Conservation (phyloP, 257 asterid species). For the Gardenia jasminoides region DNA sequence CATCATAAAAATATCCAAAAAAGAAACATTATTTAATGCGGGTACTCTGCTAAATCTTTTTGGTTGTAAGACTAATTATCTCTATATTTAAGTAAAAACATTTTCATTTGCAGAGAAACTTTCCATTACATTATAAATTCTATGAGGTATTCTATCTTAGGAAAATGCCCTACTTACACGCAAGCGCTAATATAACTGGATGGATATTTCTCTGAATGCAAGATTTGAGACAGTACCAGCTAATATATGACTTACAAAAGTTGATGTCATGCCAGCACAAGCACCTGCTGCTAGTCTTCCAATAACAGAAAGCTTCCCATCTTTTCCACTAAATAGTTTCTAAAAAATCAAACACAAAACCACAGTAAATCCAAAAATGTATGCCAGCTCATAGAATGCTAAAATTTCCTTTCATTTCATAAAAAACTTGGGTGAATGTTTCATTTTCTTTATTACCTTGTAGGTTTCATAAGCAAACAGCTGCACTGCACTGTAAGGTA, state of each 20-base stretch:
- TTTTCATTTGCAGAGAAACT: background rate
- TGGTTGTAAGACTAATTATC: background rate
- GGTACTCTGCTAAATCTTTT: background rate
- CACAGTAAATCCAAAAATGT: background rate
- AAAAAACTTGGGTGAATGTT: background rate
- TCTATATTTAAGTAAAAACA: background rate
- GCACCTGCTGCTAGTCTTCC: slow-evolving; percentile 99
- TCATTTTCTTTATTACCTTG: slow-evolving; percentile 55
- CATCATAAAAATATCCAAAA: no score
- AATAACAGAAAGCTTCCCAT: slow-evolving; percentile 76
- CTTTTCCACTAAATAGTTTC: slow-evolving; percentile 72
- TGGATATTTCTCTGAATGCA: background rate
- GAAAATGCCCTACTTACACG: background rate
- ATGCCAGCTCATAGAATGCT: background rate
- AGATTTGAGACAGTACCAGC: background rate
- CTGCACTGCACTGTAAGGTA: slow-evolving; percentile 94
- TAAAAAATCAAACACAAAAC: slow-evolving; percentile 29
- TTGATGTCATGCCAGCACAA: slow-evolving; percentile 99
- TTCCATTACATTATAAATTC: background rate
- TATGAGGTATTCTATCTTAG: background rate
- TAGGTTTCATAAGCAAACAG: slow-evolving; percentile 91
- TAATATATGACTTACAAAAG: slow-evolving; percentile 77
- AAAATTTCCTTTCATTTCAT: slow-evolving; percentile 13
- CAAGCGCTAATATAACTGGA: background rate
- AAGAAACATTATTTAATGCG: background rate